Evolutionary conservation across 106 monocot genomes (phyloP), one percentile per base, ranked within the genome.

Genomic region (Hemerocallis citrina): DNA sequence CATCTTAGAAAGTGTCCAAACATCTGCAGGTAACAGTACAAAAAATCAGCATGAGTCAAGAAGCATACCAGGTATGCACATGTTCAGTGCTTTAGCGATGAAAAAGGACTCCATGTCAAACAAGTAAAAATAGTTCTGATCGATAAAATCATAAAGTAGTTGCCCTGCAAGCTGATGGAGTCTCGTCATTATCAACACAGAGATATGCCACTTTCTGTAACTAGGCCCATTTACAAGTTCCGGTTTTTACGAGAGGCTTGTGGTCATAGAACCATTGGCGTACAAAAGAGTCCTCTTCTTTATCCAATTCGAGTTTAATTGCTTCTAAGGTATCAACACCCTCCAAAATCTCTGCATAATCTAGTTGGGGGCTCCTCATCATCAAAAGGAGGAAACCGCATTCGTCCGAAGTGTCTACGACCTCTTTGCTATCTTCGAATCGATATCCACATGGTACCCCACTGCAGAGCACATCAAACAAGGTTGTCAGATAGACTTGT

Each of bases 401-500:
- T 79, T 38, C 79, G 57, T 70, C 74, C 74, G 32, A 79, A 79
- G 55, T 74, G 79, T 0, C 79, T 27, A 21, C 79, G 46, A 34
- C 74, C 79, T 30, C 79, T 69, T 69, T 79, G 74, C 65, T 79
- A 72, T 55, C 79, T 69, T 19, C 79, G 73, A 73, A 79, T 79
- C 79, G 74, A 74, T 42, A 79, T 79, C 79, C 79, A 79, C 79
- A 79, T 79, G 6, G 79, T 69, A 36, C 79, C 79, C 79, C 79
- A 79, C 79, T 79, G 48, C 14, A 75, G 33, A 19, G 20, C 32
- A 63, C 0, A 56, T 40, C 6, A 40, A 7, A 40, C 13, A 40
- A 40, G 39, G 39, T 40, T 7, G 8, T 6, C 13, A 40, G 39
- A 40, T 7, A 13, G 6, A 40, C 39, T 40, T 7, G 39, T 40